phyloP scores from a whole-genome alignment of 208 protist genomes.

The Strigomonas galati region DNA sequence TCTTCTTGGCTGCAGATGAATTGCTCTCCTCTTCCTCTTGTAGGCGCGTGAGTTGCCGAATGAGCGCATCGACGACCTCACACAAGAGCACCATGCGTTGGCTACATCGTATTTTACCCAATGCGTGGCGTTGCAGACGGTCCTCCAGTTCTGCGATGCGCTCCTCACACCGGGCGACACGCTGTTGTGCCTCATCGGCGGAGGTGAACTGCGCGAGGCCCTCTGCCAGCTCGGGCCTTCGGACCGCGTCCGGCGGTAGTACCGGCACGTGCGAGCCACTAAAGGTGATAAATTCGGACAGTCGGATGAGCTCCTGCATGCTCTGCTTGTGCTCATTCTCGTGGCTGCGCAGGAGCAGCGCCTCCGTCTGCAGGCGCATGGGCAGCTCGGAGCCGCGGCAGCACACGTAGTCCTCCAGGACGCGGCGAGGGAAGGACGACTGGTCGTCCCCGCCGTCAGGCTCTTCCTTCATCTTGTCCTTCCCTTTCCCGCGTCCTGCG shows the following conservation, averaged over 20 bases:
- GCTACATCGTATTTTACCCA: conserved; percentile 28
- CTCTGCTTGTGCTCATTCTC: conserved; percentile 54
- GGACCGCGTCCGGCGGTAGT: neutral
- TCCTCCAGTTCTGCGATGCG: conserved; percentile 40
- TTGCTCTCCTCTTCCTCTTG: neutral
- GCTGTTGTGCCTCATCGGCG: conserved; percentile 17
- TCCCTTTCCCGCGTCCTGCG: no score
- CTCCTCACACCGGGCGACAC: conserved; percentile 23
- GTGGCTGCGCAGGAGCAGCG: conserved; percentile 48
- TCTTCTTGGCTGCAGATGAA: neutral
- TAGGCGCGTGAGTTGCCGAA: conserved; percentile 11
- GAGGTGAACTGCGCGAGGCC: conserved; percentile 20
- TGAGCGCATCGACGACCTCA: conserved; percentile 21
- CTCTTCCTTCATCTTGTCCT: neutral
- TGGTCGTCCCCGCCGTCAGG: neutral
- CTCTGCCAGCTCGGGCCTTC: conserved; percentile 13
- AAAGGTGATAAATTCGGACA: conserved; percentile 55
- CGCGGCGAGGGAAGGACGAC: neutral
- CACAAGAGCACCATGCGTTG: conserved; percentile 51
- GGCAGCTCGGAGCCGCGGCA: conserved; percentile 60
- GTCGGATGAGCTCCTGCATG: conserved; percentile 57
- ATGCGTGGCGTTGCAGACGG: conserved; percentile 22
- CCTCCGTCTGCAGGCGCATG: conserved; percentile 72
- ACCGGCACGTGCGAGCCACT: conserved; percentile 14
- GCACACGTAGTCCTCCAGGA: conserved; percentile 31